Conservation (phyloP, 2,329 filamentous ascomycete species). For the Gnomoniopsis sp. region DNA sequence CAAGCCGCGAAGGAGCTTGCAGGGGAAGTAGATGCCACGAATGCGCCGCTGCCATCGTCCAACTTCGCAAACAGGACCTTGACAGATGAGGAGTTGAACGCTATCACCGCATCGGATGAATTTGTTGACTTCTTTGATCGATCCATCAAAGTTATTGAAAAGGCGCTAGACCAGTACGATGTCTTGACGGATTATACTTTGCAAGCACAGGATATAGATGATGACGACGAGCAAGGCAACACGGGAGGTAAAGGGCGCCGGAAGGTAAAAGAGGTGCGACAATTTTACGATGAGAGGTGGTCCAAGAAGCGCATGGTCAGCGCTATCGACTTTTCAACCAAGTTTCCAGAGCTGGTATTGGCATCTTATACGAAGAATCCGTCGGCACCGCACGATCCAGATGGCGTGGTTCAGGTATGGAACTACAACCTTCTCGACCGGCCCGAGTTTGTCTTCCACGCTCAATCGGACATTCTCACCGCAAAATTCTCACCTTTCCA, state of each 20-base stretch:
- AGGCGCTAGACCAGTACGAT: constrained; percentile 93
- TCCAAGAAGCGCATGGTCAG: constrained; percentile 98
- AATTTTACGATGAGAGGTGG: constrained; percentile 94
- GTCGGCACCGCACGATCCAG: constrained; percentile 87
- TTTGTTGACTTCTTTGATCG: constrained; percentile 94
- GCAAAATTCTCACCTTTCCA: constrained; percentile 99
- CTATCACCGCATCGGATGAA: constrained; percentile 86
- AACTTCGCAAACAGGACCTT: constrained; percentile 79
- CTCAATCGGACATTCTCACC: constrained; percentile 90
- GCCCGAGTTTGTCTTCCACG: constrained; percentile 94
- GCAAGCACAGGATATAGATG: constrained; percentile 69
- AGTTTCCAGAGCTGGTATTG: constrained; percentile 88
- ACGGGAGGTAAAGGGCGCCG: constrained; percentile 68
- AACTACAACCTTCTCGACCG: constrained; percentile 92
- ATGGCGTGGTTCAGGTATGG: constrained; percentile 94
- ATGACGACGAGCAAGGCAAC: constrained; percentile 79
- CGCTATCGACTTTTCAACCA: constrained; percentile 90
- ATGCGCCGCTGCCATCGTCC: constrained; percentile 37
- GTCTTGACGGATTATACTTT: constrained; percentile 92
- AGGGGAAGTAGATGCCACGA: constrained; percentile 46
- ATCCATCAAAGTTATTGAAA: constrained; percentile 95
- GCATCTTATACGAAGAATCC: constrained; percentile 98
- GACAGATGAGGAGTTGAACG: constrained; percentile 79
- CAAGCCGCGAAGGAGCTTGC: constrained; percentile 64
- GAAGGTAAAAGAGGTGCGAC: constrained; percentile 80